Evolutionary conservation across 1,284 basidiomycete genomes (phyloP).

Genomic region (Irpex rosettiformis): DNA sequence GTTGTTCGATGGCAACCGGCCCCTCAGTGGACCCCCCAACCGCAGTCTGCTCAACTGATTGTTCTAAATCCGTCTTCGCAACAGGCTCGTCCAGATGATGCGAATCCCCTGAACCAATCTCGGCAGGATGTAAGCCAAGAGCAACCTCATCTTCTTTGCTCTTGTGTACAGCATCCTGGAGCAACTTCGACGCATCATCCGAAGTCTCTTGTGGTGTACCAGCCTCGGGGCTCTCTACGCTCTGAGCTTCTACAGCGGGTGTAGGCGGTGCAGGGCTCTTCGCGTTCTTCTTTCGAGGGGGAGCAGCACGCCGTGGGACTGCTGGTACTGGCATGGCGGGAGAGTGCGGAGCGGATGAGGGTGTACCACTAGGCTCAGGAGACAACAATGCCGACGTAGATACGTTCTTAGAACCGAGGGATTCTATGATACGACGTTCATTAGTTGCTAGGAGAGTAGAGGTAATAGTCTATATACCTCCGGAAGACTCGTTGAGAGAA

Average conservation of each 20-base stretch:
- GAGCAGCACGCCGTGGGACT: conserved; percentile 63
- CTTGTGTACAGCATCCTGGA: conserved; percentile 10
- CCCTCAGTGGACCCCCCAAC: neutral
- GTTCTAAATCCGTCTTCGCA: neutral
- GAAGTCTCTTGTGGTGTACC: conserved; percentile 10
- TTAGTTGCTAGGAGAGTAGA: too few species aligned
- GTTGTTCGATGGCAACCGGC: neutral
- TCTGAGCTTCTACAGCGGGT: conserved; percentile 8
- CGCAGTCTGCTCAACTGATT: neutral
- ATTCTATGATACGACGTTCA: too few species aligned
- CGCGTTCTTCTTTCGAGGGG: conserved; percentile 59
- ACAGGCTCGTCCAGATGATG: neutral
- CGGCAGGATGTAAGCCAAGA: conserved; percentile 5
- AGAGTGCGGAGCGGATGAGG: conserved; percentile 29
- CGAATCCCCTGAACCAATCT: conserved; percentile 1
- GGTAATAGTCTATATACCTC: too few species aligned
- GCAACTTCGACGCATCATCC: conserved; percentile 9
- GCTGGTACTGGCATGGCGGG: conserved; percentile 72
- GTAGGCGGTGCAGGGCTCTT: conserved; percentile 36
- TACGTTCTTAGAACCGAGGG: conserved; percentile 20
- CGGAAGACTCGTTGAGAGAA: neutral
- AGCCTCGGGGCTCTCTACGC: conserved; percentile 19
- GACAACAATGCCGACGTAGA: conserved; percentile 31
- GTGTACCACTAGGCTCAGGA: conserved; percentile 29
- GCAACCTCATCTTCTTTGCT: conserved; percentile 18